Conservation (phyloP, 2,329 filamentous ascomycete genomes). For the Aspergillus tanneri region DNA sequence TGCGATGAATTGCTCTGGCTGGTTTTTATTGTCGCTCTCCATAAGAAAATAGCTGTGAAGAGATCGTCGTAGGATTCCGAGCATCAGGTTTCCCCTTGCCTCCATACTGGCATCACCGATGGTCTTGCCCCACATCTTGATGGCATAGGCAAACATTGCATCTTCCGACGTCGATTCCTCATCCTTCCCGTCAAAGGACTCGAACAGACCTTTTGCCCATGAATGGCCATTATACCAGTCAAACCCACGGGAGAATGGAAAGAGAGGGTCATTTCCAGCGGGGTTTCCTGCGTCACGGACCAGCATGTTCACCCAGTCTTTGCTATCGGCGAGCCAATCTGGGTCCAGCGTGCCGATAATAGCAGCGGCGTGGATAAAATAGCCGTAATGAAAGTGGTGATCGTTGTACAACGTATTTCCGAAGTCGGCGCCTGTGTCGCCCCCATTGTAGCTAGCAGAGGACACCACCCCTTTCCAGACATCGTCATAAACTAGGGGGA, state of each 20-base stretch:
- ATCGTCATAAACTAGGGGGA: slow-evolving; percentile 55
- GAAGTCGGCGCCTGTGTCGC: slow-evolving; percentile 73
- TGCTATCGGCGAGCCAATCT: slow-evolving; percentile 70
- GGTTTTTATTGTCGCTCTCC: slow-evolving; percentile 63
- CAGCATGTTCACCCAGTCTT: slow-evolving; percentile 76
- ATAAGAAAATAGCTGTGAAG: slow-evolving; percentile 83
- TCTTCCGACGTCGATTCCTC: slow-evolving; percentile 87
- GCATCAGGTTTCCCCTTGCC: slow-evolving; percentile 78
- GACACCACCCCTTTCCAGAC: slow-evolving; percentile 81
- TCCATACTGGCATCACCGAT: slow-evolving; percentile 77
- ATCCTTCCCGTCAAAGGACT: slow-evolving; percentile 55
- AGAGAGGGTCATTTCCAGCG: slow-evolving; percentile 66
- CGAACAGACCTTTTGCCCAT: slow-evolving; percentile 69
- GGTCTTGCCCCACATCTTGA: slow-evolving; percentile 91
- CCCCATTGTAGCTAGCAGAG: slow-evolving; percentile 67
- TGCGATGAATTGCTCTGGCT: slow-evolving; percentile 73
- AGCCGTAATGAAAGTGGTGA: slow-evolving; percentile 69
- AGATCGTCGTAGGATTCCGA: slow-evolving; percentile 72
- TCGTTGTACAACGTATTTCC: slow-evolving; percentile 78
- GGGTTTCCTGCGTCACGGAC: slow-evolving; percentile 84
- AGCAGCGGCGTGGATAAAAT: slow-evolving; percentile 84
- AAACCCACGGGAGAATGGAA: slow-evolving; percentile 79
- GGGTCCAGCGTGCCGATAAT: slow-evolving; percentile 78
- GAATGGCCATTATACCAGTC: slow-evolving; percentile 96
- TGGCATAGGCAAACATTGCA: slow-evolving; percentile 77